Base-by-base conservation (phyloP, 2,329 filamentous ascomycete species). In the Diaporthe ilicicola region DNA sequence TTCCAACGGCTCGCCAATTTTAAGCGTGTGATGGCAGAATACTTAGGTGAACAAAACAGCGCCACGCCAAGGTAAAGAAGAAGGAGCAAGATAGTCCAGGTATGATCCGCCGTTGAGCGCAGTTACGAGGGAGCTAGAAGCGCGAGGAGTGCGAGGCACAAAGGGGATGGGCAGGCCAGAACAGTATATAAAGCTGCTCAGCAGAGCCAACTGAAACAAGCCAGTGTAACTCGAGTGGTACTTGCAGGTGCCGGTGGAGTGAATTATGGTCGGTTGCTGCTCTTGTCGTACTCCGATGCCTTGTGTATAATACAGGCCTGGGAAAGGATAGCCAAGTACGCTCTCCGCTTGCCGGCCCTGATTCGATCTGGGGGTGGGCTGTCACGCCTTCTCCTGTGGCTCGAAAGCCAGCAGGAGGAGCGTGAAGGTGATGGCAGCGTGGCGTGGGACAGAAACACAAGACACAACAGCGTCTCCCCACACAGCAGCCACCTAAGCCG, bases 21-120 rank as follows among this genome's bases (percentile, higher is more conserved):
- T 44, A 46, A 17, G 22, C 24, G 37, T 56, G n/a, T 65, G 50
- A 12, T 62, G 27, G 56, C 44, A 69, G 44, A 68, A 48, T 69
- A n/a, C n/a, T n/a, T n/a, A 62, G 69, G 61, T 67, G 66, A 44
- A 64, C 65, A 70, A 72, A 68, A 74, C 71, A 73, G 56, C 13
- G n/a, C 29, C 34, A 48, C 42, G 54, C 54, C 34, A 50, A 50
- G 51, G 15, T 32, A 61, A 29, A 44, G 62, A 22, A 55, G 46
- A 53, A 53, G 55, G 68, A 62, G 73, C 71, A 65, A 74, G 72
- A 73, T 72, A 76, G 67, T 54, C 54, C 69, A 70, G 71, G 72
- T 73, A 75, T 72, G 74, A 69, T 73, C 74, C 75, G 73, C 71
- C 69, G 75, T 70, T 72, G 73, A 74, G 73, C 73, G 70, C 67